phyloP scores from a whole-genome alignment of 1,284 basidiomycete genomes.

The Irpex sp. region DNA sequence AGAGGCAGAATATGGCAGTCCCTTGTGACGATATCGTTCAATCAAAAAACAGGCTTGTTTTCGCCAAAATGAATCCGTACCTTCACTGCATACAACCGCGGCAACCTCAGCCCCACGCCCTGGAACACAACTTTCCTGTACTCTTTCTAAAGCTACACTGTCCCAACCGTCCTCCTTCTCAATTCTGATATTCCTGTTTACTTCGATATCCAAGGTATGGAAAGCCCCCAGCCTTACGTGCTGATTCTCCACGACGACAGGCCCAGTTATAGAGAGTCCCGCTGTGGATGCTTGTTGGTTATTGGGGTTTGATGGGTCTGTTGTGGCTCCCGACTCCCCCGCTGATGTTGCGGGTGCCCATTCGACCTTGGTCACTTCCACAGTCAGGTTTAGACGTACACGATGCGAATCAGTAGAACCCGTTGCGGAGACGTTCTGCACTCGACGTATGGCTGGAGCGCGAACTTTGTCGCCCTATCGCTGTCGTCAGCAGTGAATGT shows the following conservation, averaged over 20 bases:
- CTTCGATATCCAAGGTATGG: conserved; percentile 94
- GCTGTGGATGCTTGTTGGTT: conserved; percentile 43
- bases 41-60: background rate
- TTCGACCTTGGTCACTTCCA: conserved; percentile 69
- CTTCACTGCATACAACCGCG: conserved; percentile 94
- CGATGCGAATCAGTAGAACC: conserved; percentile 93
- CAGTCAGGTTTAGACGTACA: conserved; percentile 81
- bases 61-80: conserved; percentile 24
- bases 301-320: conserved; percentile 30
- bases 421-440: conserved; percentile 83
- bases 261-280: conserved; percentile 85
- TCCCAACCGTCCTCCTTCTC: conserved; percentile 89
- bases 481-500: conserved; percentile 1
- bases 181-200: conserved; percentile 89
- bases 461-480: conserved; percentile 78
- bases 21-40: conserved; percentile 40
- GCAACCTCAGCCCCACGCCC: conserved; percentile 95
- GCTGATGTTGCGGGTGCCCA: conserved; percentile 66
- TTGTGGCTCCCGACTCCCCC: conserved; percentile 27
- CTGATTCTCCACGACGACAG: conserved; percentile 86
- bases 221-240: conserved; percentile 94
- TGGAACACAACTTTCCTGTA: conserved; percentile 88
- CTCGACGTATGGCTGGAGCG: conserved; percentile 84
- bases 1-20: conserved; percentile 88
- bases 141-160: conserved; percentile 77